Evolutionary conservation across 176 grass and related monocot species (phyloP).

Genomic region (Ampelocalamus luodianensis): DNA sequence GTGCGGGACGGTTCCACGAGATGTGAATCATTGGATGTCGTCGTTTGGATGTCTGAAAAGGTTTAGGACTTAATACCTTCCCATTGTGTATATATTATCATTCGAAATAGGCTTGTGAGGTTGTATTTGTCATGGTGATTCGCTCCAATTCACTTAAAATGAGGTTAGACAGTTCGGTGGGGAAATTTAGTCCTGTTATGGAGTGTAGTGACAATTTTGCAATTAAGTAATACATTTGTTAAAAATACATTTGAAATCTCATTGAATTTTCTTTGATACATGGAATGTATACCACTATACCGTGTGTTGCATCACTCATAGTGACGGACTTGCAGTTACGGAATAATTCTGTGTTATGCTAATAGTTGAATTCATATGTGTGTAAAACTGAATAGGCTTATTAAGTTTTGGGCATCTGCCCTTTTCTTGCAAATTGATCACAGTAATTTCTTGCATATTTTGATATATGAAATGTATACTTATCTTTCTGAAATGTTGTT

Average conservation of each 20-base stretch:
- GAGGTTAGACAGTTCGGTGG: constrained; percentile 6
- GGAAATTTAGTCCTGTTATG: neutral
- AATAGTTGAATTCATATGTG: neutral
- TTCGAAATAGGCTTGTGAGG: neutral
- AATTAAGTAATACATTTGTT: constrained; percentile 38
- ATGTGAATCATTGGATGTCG: neutral
- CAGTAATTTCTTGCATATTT: neutral
- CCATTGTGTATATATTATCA: neutral
- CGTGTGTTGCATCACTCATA: neutral
- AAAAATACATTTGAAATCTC: constrained; percentile 24
- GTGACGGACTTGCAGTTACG: neutral
- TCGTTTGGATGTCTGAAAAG: neutral
- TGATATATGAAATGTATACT: neutral
- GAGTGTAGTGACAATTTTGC: neutral
- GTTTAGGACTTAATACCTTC: neutral
- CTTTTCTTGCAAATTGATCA: neutral
- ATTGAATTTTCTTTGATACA: neutral
- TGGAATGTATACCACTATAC: neutral
- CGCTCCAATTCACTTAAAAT: constrained; percentile 8
- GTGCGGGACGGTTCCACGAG: neutral
- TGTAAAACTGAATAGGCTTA: neutral
- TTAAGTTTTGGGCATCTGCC: neutral
- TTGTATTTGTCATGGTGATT: neutral
- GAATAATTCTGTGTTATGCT: neutral
- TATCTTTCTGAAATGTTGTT: constrained; percentile 2